Base-by-base conservation (phyloP, 768 basidiomycete genomes). In the Mycena vitilis region DNA sequence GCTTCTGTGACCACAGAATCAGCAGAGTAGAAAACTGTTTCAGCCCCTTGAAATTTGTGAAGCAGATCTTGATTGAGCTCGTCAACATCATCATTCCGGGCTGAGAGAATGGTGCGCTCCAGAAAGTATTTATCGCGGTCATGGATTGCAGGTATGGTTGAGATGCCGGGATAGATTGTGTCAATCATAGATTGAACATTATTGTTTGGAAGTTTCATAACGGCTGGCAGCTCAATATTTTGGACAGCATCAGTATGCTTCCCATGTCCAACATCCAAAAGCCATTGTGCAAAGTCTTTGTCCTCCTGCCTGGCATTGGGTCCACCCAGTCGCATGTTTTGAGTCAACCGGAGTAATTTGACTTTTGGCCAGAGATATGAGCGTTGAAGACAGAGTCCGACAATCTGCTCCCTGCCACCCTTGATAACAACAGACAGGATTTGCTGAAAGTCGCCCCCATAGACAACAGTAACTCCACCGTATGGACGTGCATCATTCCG, bases 31-130 rank as follows among this genome's bases (percentile, higher is more conserved):
- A 74, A 78, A 2, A 66, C 57, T 1, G 20, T 56, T n/a, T 63
- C 65, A 18, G 79, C 68, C 20, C 78, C 78, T 60, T 57, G 34
- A 54, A 80, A 70, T 20, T 49, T 54, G 13, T 68, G 25, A 5
- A 81, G 68, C 20, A 81, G 73, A 6, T 48, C 40, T 25, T 72
- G 11, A 45, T 81, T 81, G 58, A 83, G 60, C n/a, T 74, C 73
- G 65, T 79, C 69, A 12, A 83, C 81, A 74, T 81, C 77, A 64
- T 71, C 65, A 71, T 83, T 82, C 2, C 73, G 70, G 15, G 77
- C 60, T 23, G 76, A 70, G 16, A 84, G 76, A 49, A 84, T 83
- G 7, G 73, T 79, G 1, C 76, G 74, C 16, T 81, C 74, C 6
- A 72, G 70, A 65, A 81, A 82, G 64, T 79, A 82, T 40, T 81